Conservation (phyloP, 805 yeast genomes). For the Saturnispora hagleri region DNA sequence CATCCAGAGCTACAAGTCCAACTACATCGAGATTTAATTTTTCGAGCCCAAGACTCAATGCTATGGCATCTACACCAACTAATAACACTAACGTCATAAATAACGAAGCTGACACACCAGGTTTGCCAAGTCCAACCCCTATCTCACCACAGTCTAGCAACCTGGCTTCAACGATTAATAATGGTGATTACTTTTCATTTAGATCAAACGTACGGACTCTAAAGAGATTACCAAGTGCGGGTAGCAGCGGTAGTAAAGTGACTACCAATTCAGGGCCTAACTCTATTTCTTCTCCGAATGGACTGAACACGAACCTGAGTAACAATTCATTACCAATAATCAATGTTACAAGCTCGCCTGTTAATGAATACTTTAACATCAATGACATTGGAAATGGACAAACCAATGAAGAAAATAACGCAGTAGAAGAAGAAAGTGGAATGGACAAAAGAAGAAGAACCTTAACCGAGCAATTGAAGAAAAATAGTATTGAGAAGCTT, state of each 20-base stretch:
- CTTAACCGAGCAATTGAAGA: conserved; percentile 10
- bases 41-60: neutral
- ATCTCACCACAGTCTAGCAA: neutral
- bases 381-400: conserved; percentile 25
- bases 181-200: conserved; percentile 13
- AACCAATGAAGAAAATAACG: neutral
- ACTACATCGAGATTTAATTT: neutral
- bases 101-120: neutral
- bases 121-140: conserved; percentile 4
- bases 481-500: neutral
- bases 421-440: neutral
- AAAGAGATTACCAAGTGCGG: conserved; percentile 10
- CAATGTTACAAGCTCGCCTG: neutral
- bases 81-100: neutral
- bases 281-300: neutral
- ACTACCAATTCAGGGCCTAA: conserved; percentile 6
- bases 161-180: conserved; percentile 1
- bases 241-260: conserved; percentile 3
- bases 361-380: conserved; percentile 6
- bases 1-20: conserved; percentile 12
- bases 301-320: neutral
- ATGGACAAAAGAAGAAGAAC: conserved; percentile 12
- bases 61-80: neutral
- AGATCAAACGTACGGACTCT: conserved; percentile 11
- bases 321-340: neutral